Conservation (phyloP, 768 basidiomycete species). For the Lyophyllum semitale region DNA sequence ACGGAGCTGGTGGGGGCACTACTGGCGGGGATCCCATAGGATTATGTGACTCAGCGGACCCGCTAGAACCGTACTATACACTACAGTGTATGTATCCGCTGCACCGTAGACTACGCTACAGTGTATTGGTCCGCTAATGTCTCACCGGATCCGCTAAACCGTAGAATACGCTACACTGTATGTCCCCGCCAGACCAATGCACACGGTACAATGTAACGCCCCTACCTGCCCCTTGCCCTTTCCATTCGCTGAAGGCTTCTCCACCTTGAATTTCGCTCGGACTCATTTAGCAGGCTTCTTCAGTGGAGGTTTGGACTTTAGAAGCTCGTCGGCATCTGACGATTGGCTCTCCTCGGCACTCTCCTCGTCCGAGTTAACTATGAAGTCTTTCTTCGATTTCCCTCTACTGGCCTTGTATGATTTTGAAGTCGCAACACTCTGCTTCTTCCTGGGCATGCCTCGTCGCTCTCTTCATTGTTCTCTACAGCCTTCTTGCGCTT, state of each 20-base stretch:
- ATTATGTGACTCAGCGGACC: too few species aligned
- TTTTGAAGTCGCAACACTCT: slow-evolving; percentile 2
- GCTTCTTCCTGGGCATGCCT: slow-evolving; percentile 24
- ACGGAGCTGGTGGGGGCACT: too few species aligned
- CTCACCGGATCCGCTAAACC: too few species aligned
- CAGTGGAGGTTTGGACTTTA: background rate
- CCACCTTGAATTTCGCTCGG: slow-evolving; percentile 17
- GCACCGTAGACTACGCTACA: too few species aligned
- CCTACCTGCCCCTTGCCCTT: slow-evolving; percentile 16
- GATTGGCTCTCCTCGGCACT: slow-evolving; percentile 14
- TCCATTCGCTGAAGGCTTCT: background rate
- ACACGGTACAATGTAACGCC: too few species aligned
- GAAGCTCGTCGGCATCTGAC: slow-evolving; percentile 20
- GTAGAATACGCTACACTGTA: too few species aligned
- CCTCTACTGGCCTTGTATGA: slow-evolving; percentile 14
- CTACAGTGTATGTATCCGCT: too few species aligned
- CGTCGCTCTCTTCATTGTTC: slow-evolving; percentile 43
- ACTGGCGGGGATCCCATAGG: too few species aligned
- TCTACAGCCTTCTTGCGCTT: slow-evolving; percentile 40
- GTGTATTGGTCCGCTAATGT: too few species aligned
- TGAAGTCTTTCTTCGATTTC: slow-evolving; percentile 23
- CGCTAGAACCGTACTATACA: too few species aligned
- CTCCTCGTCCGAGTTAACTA: slow-evolving; percentile 17
- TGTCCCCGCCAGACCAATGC: too few species aligned
- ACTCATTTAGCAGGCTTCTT: slow-evolving; percentile 16